Evolutionary conservation across 352 stramenopile species (phyloP).

Genomic region (Ophiocytium majus): DNA sequence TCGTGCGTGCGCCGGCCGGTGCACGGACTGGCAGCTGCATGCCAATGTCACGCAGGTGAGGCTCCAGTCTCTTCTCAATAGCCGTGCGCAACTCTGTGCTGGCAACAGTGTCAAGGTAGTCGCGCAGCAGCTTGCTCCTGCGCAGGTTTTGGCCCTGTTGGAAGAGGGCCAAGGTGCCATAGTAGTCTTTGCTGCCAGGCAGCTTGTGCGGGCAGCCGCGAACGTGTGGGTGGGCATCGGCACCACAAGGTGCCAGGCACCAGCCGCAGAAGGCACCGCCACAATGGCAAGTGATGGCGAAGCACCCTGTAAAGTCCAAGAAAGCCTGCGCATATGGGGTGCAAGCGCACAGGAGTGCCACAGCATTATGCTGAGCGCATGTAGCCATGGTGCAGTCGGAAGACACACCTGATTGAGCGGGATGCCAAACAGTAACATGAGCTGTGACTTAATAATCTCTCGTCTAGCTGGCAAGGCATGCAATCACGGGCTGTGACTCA

Average conservation of each 20-base stretch:
- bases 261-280: background rate
- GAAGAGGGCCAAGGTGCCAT: background rate
- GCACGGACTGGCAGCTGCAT: background rate
- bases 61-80: background rate
- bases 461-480: background rate
- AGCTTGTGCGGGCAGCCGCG: background rate
- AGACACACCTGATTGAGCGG: no score
- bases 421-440: background rate
- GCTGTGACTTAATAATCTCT: background rate
- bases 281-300: background rate
- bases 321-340: background rate
- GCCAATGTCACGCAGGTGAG: background rate
- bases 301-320: slow-evolving; percentile 2
- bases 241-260: background rate
- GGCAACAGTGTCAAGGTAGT: background rate
- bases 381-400: no score
- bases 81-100: background rate
- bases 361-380: background rate
- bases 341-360: background rate
- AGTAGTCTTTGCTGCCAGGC: background rate
- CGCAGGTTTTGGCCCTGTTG: background rate
- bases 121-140: background rate
- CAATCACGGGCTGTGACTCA: background rate
- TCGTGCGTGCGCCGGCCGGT: no score
- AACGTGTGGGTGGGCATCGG: background rate